Evolutionary conservation across 305 asterid species (phyloP).

Genomic region (Rubia tinctorum): DNA sequence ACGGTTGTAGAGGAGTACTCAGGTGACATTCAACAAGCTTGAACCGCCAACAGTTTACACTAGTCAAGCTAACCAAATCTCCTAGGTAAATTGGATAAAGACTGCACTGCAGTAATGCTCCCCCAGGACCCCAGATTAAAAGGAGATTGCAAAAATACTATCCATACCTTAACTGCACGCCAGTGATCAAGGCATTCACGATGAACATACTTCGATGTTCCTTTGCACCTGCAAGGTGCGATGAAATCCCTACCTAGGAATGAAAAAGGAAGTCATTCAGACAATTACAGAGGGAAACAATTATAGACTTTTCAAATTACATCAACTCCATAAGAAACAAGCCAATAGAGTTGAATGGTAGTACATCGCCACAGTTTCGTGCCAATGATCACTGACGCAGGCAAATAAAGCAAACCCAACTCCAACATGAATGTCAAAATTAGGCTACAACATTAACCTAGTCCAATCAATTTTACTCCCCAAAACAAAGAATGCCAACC

Average conservation of each 20-base stretch:
- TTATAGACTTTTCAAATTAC: not conserved
- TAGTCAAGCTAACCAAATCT: conserved; percentile 9
- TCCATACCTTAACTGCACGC: conserved; percentile 32
- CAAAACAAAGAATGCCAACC: not conserved
- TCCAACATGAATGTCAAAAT: not conserved
- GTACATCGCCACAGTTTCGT: not conserved
- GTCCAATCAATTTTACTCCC: not conserved
- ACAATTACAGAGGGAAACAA: conserved; percentile 1
- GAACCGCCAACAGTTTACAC: not conserved
- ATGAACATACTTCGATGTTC: conserved; percentile 59
- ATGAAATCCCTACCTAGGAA: conserved; percentile 68
- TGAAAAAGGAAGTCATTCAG: conserved; percentile 6
- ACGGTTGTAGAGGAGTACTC: not conserved
- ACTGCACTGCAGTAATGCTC: not conserved
- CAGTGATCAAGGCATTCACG: conserved; percentile 41
- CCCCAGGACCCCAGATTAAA: not conserved
- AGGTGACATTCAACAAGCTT: not conserved
- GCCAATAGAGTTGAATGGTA: not conserved
- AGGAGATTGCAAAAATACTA: not conserved
- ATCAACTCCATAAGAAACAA: not conserved
- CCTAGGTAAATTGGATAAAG: not conserved
- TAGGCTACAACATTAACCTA: not conserved
- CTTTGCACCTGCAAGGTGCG: conserved; percentile 94
- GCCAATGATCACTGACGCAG: not conserved
- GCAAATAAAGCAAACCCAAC: not conserved